phyloP scores from a whole-genome alignment of 73 alveolate genomes.

The Symbiodinium pilosum region DNA sequence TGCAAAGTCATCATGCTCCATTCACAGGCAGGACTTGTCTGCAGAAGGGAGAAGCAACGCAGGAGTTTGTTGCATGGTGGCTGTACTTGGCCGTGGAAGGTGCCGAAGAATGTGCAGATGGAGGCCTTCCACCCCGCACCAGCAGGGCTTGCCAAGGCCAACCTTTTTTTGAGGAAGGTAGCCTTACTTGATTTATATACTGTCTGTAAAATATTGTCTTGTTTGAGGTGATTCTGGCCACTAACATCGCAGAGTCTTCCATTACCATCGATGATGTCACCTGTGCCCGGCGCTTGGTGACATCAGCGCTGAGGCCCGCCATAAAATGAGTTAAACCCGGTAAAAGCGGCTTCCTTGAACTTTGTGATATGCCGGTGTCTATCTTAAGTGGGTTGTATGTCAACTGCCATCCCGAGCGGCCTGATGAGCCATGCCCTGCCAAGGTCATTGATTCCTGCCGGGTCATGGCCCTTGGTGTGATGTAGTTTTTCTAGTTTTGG shows the following conservation, averaged over 20 bases:
- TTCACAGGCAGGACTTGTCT: slow-evolving; percentile 28
- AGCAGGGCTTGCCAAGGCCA: slow-evolving; percentile 63
- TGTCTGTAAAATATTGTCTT: too few relatives aligned
- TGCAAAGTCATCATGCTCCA: slow-evolving; percentile 90
- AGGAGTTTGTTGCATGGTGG: not conserved
- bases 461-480: not conserved
- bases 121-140: slow-evolving; percentile 87
- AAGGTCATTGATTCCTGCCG: slow-evolving; percentile 71
- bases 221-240: slow-evolving; percentile 76
- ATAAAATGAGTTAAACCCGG: too few relatives aligned
- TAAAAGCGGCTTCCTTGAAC: too few relatives aligned
- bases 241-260: slow-evolving; percentile 89
- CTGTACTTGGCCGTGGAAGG: not conserved
- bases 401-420: too few relatives aligned
- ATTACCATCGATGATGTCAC: slow-evolving; percentile 82
- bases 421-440: not conserved
- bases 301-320: not conserved
- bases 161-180: too few relatives aligned
- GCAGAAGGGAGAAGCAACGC: too few relatives aligned
- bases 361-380: too few relatives aligned
- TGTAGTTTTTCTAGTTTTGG: too few relatives aligned
- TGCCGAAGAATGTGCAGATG: slow-evolving; percentile 84
- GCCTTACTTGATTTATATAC: too few relatives aligned
- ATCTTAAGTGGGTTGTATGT: not conserved
- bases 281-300: not conserved